Conservation (phyloP, 2,329 filamentous ascomycete species). For the Stagonosporopsis chrysanthemi region DNA sequence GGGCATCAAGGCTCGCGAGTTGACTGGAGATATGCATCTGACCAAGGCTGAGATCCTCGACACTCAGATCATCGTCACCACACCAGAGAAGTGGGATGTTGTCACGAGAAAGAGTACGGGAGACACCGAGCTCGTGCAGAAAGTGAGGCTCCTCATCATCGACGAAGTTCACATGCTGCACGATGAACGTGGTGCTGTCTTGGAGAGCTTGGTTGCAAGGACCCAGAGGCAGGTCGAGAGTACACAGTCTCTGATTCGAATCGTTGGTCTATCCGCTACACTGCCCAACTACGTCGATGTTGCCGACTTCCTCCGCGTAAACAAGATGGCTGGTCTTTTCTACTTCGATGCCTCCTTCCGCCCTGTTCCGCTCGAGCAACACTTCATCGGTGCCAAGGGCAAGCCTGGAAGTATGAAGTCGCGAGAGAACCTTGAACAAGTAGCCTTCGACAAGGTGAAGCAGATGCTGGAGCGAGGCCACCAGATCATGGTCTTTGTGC, state of each 20-base stretch:
- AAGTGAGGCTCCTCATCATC: constrained; percentile 93
- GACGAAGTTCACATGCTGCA: constrained; percentile 99
- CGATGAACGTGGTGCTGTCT: constrained; percentile 92
- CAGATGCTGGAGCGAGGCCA: constrained; percentile 93
- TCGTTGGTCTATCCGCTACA: constrained; percentile 93
- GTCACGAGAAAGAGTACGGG: constrained; percentile 96
- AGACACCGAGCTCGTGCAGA: constrained; percentile 96
- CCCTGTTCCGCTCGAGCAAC: constrained; percentile 93
- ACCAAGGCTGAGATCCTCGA: constrained; percentile 95
- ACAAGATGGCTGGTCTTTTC: constrained; percentile 89
- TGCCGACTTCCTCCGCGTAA: constrained; percentile 95
- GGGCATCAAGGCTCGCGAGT: constrained; percentile 87
- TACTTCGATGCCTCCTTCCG: constrained; percentile 97
- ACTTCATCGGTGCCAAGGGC: constrained; percentile 95
- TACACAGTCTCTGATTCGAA: constrained; percentile 95
- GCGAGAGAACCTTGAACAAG: constrained; percentile 85
- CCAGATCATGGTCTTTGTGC: constrained; percentile 99
- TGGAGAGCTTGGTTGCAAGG: constrained; percentile 93
- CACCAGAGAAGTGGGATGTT: constrained; percentile 99
- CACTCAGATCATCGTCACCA: constrained; percentile 98
- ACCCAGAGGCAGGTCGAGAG: constrained; percentile 97
- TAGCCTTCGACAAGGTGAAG: constrained; percentile 91
- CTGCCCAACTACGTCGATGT: constrained; percentile 97
- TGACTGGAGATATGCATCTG: constrained; percentile 98
- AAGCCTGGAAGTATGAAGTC: constrained; percentile 83